Evolutionary conservation across 352 stramenopile species (phyloP).

Genomic region (Thalassiosira tumida): DNA sequence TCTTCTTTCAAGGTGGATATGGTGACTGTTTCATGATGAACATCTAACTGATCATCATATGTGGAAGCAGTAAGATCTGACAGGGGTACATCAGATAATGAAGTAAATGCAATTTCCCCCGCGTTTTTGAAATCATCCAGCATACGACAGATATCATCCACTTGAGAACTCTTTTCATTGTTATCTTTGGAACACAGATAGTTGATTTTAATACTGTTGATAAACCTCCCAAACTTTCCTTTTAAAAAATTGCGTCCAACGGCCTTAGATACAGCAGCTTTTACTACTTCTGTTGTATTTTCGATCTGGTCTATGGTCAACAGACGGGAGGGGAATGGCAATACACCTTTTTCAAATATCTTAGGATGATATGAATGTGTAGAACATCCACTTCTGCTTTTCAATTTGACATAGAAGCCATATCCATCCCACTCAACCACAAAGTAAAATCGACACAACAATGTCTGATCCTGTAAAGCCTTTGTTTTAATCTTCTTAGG

Average conservation of each 20-base stretch:
- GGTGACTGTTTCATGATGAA: not conserved
- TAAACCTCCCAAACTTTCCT: conserved; percentile 46
- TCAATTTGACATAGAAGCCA: conserved; percentile 17
- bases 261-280: conserved; percentile 15
- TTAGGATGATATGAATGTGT: conserved; percentile 7
- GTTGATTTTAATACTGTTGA: conserved; percentile 26
- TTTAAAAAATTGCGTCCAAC: conserved; percentile 34
- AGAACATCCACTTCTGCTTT: not conserved
- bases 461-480: too few relatives aligned
- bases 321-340: not conserved
- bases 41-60: not conserved
- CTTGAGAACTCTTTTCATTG: not conserved
- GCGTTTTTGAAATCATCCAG: conserved; percentile 27
- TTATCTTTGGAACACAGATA: conserved; percentile 20
- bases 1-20: not conserved
- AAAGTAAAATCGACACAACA: conserved; percentile 11
- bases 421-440: conserved; percentile 19
- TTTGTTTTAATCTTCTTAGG: not conserved
- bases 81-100: conserved; percentile 32
- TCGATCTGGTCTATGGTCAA: conserved; percentile 4
- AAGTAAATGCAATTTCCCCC: conserved; percentile 31
- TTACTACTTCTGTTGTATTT: conserved; percentile 19
- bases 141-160: conserved; percentile 39
- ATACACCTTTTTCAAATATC: too few relatives aligned
- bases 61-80: not conserved